Evolutionary conservation across 805 yeast species (phyloP).

Genomic region (Alloascoidea africana): DNA sequence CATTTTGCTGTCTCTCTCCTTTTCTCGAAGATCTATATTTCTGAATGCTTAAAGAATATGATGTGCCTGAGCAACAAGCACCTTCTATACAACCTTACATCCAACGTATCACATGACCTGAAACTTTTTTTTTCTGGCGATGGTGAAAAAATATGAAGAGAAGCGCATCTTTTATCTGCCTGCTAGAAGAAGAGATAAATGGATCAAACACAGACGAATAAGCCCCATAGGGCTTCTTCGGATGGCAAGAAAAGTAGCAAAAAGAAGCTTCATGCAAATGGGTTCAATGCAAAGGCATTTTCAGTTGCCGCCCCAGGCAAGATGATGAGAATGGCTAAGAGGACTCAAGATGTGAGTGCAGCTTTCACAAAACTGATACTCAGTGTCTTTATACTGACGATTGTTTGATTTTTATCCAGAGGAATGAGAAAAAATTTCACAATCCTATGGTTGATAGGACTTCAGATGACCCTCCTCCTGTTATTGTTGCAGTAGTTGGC

Average conservation of each 20-base stretch:
- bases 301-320: conserved; percentile 78
- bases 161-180: no score
- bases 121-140: background rate
- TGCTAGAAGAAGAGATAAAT: no score
- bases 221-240: conserved; percentile 58
- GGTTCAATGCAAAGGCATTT: conserved; percentile 72
- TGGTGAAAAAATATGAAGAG: no score
- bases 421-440: conserved; percentile 71
- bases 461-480: conserved; percentile 95
- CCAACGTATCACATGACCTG: no score
- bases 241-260: conserved; percentile 47
- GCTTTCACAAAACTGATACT: background rate
- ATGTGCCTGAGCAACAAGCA: no score
- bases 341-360: conserved; percentile 53
- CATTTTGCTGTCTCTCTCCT: no score
- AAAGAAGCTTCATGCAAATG: conserved; percentile 79
- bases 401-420: conserved; percentile 12
- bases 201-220: conserved; percentile 60
- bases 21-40: no score
- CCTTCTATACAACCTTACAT: no score
- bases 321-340: conserved; percentile 66
- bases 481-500: conserved; percentile 91
- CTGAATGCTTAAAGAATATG: no score
- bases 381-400: background rate
- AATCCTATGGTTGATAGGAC: conserved; percentile 97